Conservation (phyloP, 305 asterid species). For the Solanum hybrid region DNA sequence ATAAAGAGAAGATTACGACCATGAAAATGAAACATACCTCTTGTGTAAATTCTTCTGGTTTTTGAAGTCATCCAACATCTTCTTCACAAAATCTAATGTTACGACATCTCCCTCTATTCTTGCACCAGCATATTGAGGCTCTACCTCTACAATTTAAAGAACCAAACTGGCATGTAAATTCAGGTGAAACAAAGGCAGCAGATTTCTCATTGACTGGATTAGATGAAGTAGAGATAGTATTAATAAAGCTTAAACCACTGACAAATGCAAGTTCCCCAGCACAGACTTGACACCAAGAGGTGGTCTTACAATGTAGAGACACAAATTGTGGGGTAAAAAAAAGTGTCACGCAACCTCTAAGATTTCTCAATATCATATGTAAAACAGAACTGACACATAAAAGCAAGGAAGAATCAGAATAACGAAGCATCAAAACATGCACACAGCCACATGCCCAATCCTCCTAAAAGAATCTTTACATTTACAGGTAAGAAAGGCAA, state of each 20-base stretch:
- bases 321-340: not conserved
- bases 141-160: conserved; percentile 60
- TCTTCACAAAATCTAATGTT: conserved; percentile 78
- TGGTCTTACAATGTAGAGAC: not conserved
- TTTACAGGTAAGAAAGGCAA: not conserved
- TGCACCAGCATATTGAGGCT: conserved; percentile 82
- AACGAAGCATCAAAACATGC: not conserved
- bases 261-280: conserved; percentile 5
- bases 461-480: not conserved
- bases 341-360: not conserved
- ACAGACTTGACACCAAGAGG: not conserved
- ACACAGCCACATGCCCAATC: not conserved
- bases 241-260: not conserved
- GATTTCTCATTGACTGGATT: not conserved
- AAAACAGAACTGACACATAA: not conserved
- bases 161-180: conserved; percentile 16
- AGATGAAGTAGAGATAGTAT: not conserved
- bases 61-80: conserved; percentile 93
- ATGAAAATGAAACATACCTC: conserved; percentile 35
- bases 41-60: conserved; percentile 78
- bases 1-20: not conserved
- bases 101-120: conserved; percentile 80
- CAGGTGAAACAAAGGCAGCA: conserved; percentile 3
- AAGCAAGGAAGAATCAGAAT: not conserved
- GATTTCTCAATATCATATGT: not conserved